A percentile compares a stretch with the other conserved stretches of the same genome.
Conservation (phyloP, 1,284 basidiomycete species). For the Ganoderma lingzhi region DNA sequence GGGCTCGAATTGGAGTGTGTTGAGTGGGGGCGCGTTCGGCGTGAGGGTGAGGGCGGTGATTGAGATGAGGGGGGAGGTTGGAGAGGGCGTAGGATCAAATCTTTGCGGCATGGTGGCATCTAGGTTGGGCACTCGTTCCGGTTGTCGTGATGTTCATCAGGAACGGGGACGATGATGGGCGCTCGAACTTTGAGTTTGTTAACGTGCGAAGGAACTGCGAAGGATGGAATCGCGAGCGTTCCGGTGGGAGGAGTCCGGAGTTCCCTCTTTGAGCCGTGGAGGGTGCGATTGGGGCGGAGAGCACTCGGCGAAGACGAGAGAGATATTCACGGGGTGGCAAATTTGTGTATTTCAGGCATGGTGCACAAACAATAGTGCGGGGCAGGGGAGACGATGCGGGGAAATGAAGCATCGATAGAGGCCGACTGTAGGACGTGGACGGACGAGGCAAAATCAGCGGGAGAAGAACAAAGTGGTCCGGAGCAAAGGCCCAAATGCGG, state of each 20-base stretch:
- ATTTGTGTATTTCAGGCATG: not conserved
- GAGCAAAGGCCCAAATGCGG: constrained; percentile 12
- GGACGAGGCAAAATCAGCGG: constrained; percentile 7
- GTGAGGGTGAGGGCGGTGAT: constrained; percentile 13
- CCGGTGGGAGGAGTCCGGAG: constrained; percentile 4
- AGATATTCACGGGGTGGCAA: not conserved
- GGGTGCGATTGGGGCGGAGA: constrained; percentile 11
- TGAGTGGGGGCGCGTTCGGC: not conserved
- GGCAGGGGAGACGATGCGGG: not conserved
- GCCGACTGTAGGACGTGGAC: not conserved
- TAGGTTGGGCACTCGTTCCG: constrained; percentile 15
- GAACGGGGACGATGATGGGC: constrained; percentile 25
- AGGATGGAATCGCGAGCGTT: not conserved
- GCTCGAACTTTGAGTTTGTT: constrained; percentile 28
- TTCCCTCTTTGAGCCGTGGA: constrained; percentile 3
- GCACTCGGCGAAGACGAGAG: not conserved
- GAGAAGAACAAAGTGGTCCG: constrained; percentile 18
- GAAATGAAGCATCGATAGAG: not conserved
- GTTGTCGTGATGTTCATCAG: constrained; percentile 32
- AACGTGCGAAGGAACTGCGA: not conserved
- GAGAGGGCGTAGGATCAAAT: constrained; percentile 12
- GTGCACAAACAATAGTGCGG: not conserved
- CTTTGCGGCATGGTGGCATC: constrained; percentile 22
- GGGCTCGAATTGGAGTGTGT: not conserved
- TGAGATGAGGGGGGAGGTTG: constrained; percentile 18